Evolutionary conservation across 352 stramenopile genomes (phyloP), one percentile per base, ranked within the genome.

Genomic region (Saprolegnia diclina): DNA sequence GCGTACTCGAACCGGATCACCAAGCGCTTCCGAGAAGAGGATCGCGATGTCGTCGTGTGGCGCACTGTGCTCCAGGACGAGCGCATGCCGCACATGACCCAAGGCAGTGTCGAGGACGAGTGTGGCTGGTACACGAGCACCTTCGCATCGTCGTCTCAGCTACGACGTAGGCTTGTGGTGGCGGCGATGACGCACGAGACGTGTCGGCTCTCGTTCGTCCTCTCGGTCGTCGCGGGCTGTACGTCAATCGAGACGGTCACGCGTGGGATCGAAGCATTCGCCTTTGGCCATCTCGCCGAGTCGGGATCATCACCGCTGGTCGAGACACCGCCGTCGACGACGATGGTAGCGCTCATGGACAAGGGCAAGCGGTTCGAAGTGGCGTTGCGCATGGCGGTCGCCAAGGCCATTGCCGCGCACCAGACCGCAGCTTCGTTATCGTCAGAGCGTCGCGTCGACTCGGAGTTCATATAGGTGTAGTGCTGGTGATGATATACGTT

Each of bases 1-100:
- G 56, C n/a, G 7, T 19, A 53, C 24, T 48, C 42, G 2, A 66
- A 66, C 26, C n/a, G n/a, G 18, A 66, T 66, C 44, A 40, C 48
- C 57, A 66, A 66, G 40, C 38, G 26, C 1, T 66, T 54, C 42
- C 4, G 24, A 13, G 57, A 66, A 50, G 35, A 48, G 5, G 38
- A 40, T 24, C 57, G 57, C 7, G 37, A 66, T 66, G 40, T 66
- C 2, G 55, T 66, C 29, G 57, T 55, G 29, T 66, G 57, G 57
- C 57, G 57, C 21, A 24, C 57, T 1, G 57, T 66, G 6, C 40
- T 66, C 14, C 21, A 66, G 37, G 57, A 66, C 44, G 57, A 40
- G 4, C 57, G 48, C 35, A 53, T 53, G 57, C 57, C 57, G 22
- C 11, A 40, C 5, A 66, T 66, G 57, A n/a, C 40, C 18, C 18